These are phyloP conservation scores for Fraxinus xanthoxyloides DNA, from an alignment of 305 asterid species.

Conservation along the genomic window DNA sequence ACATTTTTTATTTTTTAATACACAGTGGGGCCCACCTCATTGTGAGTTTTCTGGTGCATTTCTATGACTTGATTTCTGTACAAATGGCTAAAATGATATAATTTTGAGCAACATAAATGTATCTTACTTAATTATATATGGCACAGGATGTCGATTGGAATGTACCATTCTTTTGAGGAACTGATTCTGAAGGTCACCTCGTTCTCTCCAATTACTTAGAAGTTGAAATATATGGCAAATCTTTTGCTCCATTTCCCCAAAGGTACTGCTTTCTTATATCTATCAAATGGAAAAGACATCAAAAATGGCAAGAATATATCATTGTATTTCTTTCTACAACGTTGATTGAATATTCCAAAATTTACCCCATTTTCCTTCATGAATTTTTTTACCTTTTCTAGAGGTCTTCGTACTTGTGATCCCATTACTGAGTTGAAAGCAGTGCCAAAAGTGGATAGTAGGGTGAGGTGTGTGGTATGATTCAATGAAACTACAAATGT, in stretches of 20 bases:
- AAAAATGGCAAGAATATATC: too few species aligned
- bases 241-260: constrained; percentile 53
- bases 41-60: too few species aligned
- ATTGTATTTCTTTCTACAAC: not conserved
- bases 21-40: too few species aligned
- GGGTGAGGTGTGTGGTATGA: constrained; percentile 61
- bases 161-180: constrained; percentile 37
- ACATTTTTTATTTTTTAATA: too few species aligned
- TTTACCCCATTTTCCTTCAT: constrained; percentile 28
- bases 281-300: not conserved
- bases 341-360: not conserved
- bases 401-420: constrained; percentile 79
- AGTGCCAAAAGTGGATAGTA: constrained; percentile 81
- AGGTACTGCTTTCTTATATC: constrained; percentile 22
- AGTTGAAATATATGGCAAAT: constrained; percentile 45
- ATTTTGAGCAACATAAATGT: not conserved
- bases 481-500: too few species aligned
- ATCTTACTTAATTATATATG: constrained; percentile 6
- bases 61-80: too few species aligned
- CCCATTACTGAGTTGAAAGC: constrained; percentile 79
- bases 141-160: constrained; percentile 43
- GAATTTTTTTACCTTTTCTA: constrained; percentile 81
- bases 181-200: constrained; percentile 38
- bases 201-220: constrained; percentile 42
- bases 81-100: too few species aligned